Evolutionary conservation across 1,284 basidiomycete genomes (phyloP).

Genomic region (Leucoagaricus sp.): DNA sequence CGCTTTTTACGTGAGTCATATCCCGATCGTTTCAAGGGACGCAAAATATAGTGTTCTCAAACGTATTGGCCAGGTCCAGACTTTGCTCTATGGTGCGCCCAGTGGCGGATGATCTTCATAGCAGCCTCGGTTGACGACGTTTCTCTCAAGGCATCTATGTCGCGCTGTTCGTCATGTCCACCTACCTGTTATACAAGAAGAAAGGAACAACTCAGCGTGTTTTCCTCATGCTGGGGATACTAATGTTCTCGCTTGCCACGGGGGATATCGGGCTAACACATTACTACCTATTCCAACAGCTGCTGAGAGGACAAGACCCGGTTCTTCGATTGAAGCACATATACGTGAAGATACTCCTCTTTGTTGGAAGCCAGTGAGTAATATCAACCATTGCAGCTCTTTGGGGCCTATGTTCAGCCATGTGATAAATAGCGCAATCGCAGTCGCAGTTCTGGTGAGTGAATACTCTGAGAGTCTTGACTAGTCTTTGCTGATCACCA

Average conservation of each 20-base stretch:
- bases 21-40: background rate
- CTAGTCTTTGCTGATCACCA: too few relatives aligned
- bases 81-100: background rate
- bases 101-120: too few relatives aligned
- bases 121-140: background rate
- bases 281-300: conserved; percentile 12
- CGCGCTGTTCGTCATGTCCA: conserved; percentile 14
- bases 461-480: too few relatives aligned
- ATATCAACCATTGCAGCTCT: too few relatives aligned
- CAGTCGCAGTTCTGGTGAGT: conserved; percentile 22
- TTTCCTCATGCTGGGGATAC: conserved; percentile 8
- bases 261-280: conserved; percentile 16
- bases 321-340: conserved; percentile 13
- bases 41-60: background rate
- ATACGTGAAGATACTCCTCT: conserved; percentile 13
- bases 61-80: background rate
- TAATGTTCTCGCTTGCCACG: conserved; percentile 15
- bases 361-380: conserved; percentile 14
- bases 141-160: conserved; percentile 12
- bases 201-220: conserved; percentile 7
- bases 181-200: conserved; percentile 8
- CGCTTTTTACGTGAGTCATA: background rate
- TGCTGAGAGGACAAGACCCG: conserved; percentile 1
- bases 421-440: conserved; percentile 22
- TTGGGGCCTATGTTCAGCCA: too few relatives aligned